Percentiles rank a stretch among this genome's conserved stretches.
Evolutionary conservation across 352 stramenopile genomes (phyloP).

Genomic region (Aphanomyces stellatus): DNA sequence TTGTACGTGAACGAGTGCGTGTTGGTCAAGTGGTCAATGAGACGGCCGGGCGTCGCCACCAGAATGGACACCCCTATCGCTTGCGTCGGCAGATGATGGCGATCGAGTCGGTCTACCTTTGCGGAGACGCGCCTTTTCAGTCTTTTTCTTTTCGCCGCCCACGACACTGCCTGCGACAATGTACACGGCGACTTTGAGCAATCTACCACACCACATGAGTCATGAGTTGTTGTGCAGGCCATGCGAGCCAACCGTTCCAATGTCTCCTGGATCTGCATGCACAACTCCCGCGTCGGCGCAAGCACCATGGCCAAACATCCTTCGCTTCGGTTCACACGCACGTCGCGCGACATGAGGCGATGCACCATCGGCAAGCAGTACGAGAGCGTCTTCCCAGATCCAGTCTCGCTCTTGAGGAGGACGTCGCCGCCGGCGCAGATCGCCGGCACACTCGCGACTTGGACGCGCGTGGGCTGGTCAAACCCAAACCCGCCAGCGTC

Average conservation of each 20-base stretch:
- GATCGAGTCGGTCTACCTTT: conserved; percentile 61
- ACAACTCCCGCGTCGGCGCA: conserved; percentile 49
- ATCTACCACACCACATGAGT: background rate
- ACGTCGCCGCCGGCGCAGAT: conserved; percentile 77
- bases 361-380: conserved; percentile 95
- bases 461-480: conserved; percentile 60
- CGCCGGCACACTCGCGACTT: conserved; percentile 70
- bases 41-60: conserved; percentile 94
- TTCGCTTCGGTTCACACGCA: conserved; percentile 66
- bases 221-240: too few species aligned
- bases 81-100: conserved; percentile 70
- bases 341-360: conserved; percentile 59
- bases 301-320: conserved; percentile 78
- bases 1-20: conserved; percentile 23
- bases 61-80: conserved; percentile 83
- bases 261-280: conserved; percentile 29
- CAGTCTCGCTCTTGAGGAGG: conserved; percentile 94
- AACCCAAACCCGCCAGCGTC: conserved; percentile 65
- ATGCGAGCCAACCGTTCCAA: conserved; percentile 10
- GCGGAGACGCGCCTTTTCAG: conserved; percentile 76
- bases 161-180: conserved; percentile 83
- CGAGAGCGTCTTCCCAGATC: conserved; percentile 94
- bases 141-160: conserved; percentile 84
- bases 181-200: conserved; percentile 21
- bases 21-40: conserved; percentile 93